Base-by-base conservation (phyloP, 352 stramenopile genomes). In the Phytophthora nicotianae region DNA sequence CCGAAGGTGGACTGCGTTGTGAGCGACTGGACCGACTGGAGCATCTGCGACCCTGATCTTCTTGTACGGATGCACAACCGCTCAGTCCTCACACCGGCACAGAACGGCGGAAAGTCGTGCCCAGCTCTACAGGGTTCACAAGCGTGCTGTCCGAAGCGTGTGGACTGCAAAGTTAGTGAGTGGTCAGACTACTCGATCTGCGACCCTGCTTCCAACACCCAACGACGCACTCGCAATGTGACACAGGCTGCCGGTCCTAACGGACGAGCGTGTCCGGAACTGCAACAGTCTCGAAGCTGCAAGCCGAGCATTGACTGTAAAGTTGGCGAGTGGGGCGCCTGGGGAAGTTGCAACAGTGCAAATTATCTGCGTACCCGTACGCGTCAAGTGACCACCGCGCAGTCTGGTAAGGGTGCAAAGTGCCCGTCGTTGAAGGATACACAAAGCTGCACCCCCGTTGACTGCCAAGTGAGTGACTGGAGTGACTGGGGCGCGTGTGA, bases 381-480 rank as follows among this genome's bases (percentile, higher is more conserved):
- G 11, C 72, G 80, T 14, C 65, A 58, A 7, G 68, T 90, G 14
- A 27, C 77, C 6, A 76, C 62, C 0, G 54, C 70, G 11, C 65
- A 60, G 5, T 67, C 49, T 6, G 75, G 72, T 2, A 63, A 65
- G 5, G 83, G 83, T 3, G 63, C 46, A 0, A 54, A 46, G 19
- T 91, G 83, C 23, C 76, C 78, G 3, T 7, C 50, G 0, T 42
- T 88, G 2, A 77, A 46, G 11, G 72, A 90, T 0, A 54, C 59
- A 1, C 47, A 70, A 26, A 50, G 51, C 17, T 91, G 83, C 33
- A 60, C 54, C 10, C 68, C 75, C 0, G 61, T 86, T 2, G 74
- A 89, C 56, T 91, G 82, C 53, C 13, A 70, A 6, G 67, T 88
- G 3, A 62, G 68, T 7, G 53, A 63, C 0, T 91, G 82, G 82